Percentiles rank a stretch among this genome's conserved stretches.
phyloP scores from a whole-genome alignment of 2,329 filamentous ascomycete genomes.

The Aspergillus intermedius region DNA sequence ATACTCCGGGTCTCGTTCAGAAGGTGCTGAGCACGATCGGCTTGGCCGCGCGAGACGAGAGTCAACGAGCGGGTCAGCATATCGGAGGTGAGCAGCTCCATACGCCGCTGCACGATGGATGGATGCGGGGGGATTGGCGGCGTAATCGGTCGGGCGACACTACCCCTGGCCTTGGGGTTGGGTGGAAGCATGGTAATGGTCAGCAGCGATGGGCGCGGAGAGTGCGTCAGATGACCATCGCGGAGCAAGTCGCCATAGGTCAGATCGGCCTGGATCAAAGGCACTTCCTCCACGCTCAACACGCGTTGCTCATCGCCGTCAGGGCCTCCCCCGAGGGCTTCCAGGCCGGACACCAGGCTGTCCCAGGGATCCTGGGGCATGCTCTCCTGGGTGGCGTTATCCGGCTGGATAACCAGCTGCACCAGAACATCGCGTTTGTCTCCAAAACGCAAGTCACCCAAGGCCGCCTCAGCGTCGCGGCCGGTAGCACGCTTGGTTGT shows the following conservation, averaged over 20 bases:
- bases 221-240: slow-evolving; percentile 77
- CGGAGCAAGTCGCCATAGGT: slow-evolving; percentile 89
- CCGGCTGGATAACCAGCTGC: slow-evolving; percentile 84
- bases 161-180: slow-evolving; percentile 55
- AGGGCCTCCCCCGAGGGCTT: slow-evolving; percentile 80
- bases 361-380: slow-evolving; percentile 94
- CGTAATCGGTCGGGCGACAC: slow-evolving; percentile 43
- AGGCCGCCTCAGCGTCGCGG: slow-evolving; percentile 82
- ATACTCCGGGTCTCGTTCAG: slow-evolving; percentile 91
- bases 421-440: slow-evolving; percentile 94
- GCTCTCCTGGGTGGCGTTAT: slow-evolving; percentile 73
- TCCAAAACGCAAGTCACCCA: slow-evolving; percentile 89
- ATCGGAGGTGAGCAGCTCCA: slow-evolving; percentile 95
- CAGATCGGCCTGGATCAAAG: slow-evolving; percentile 89
- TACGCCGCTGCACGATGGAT: slow-evolving; percentile 87
- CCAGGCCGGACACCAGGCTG: slow-evolving; percentile 88
- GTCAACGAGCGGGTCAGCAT: slow-evolving; percentile 93
- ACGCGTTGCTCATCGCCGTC: slow-evolving; percentile 80
- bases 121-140: slow-evolving; percentile 93
- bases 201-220: slow-evolving; percentile 80
- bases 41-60: slow-evolving; percentile 81
- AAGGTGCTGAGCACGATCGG: slow-evolving; percentile 87
- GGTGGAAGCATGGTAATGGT: slow-evolving; percentile 89
- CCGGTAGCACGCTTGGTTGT: slow-evolving; percentile 95
- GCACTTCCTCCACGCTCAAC: slow-evolving; percentile 86